Evolutionary conservation across 2,329 filamentous ascomycete species (phyloP).

Genomic region (Colletotrichum sp.): DNA sequence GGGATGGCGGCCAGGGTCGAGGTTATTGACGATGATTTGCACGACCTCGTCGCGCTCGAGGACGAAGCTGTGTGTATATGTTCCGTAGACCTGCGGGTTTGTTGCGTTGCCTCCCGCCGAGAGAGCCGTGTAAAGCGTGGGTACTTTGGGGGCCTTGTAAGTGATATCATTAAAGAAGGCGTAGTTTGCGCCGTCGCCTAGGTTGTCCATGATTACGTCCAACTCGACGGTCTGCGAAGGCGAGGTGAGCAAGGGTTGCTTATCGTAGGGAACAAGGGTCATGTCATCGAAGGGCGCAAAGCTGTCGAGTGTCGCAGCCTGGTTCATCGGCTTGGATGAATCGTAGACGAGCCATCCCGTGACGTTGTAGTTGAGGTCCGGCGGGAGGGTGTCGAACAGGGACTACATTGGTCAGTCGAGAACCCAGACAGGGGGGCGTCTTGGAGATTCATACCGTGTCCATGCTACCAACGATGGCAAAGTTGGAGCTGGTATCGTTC

Average conservation of each 20-base stretch:
- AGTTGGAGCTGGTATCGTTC: constrained; percentile 67
- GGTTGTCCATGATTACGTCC: constrained; percentile 64
- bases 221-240: constrained; percentile 70
- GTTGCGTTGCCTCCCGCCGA: constrained; percentile 63
- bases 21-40: constrained; percentile 79
- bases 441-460: constrained; percentile 57
- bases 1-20: constrained; percentile 73
- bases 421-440: not conserved
- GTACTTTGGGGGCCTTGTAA: constrained; percentile 77
- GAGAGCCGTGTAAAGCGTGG: constrained; percentile 78
- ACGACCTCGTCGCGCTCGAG: constrained; percentile 72
- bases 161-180: constrained; percentile 81
- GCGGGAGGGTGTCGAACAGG: constrained; percentile 73
- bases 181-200: constrained; percentile 64
- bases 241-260: constrained; percentile 61
- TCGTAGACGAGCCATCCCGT: constrained; percentile 71
- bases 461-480: constrained; percentile 72
- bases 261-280: constrained; percentile 71
- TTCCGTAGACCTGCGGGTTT: constrained; percentile 68
- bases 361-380: constrained; percentile 70
- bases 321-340: constrained; percentile 45
- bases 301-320: constrained; percentile 61
- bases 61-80: constrained; percentile 69
- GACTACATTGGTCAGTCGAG: constrained; percentile 40
- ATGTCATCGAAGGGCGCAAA: constrained; percentile 78